A percentile compares a stretch with the other conserved stretches of the same genome.
Conservation (phyloP, 768 basidiomycete species). For the Lactifluus echinatus region DNA sequence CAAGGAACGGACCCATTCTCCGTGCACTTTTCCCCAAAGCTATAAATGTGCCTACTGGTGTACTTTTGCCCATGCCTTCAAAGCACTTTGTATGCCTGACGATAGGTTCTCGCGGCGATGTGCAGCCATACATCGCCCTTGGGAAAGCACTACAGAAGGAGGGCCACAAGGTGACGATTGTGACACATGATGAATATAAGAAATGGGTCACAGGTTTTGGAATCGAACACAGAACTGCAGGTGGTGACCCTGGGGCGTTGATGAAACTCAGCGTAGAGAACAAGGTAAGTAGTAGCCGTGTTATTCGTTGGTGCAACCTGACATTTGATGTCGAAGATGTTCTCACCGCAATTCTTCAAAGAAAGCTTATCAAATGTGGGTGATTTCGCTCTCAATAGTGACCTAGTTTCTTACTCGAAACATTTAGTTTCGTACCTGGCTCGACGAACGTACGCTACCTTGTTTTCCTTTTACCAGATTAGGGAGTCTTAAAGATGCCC, state of each 20-base stretch:
- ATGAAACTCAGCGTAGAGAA: conserved; percentile 54
- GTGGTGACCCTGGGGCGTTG: conserved; percentile 59
- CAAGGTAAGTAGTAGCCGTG: conserved; percentile 26
- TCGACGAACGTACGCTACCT: conserved; percentile 46
- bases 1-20: conserved; percentile 27
- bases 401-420: neutral
- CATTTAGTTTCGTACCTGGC: conserved; percentile 56
- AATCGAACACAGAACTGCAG: conserved; percentile 50
- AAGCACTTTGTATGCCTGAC: conserved; percentile 56
- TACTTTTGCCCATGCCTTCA: conserved; percentile 27
- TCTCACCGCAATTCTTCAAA: conserved; percentile 64
- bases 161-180: conserved; percentile 39
- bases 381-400: neutral
- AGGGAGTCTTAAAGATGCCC: neutral
- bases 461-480: neutral
- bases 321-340: conserved; percentile 43
- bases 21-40: conserved; percentile 35
- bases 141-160: conserved; percentile 32
- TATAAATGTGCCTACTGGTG: conserved; percentile 38
- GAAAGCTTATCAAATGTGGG: conserved; percentile 47
- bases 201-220: conserved; percentile 53
- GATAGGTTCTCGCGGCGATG: conserved; percentile 52
- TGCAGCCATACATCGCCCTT: conserved; percentile 44
- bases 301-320: neutral
- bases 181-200: conserved; percentile 42